These are phyloP conservation scores for Paraphaeosphaeria sporulosa DNA, from an alignment of 2,329 filamentous ascomycete genomes.

Conservation along the genomic window DNA sequence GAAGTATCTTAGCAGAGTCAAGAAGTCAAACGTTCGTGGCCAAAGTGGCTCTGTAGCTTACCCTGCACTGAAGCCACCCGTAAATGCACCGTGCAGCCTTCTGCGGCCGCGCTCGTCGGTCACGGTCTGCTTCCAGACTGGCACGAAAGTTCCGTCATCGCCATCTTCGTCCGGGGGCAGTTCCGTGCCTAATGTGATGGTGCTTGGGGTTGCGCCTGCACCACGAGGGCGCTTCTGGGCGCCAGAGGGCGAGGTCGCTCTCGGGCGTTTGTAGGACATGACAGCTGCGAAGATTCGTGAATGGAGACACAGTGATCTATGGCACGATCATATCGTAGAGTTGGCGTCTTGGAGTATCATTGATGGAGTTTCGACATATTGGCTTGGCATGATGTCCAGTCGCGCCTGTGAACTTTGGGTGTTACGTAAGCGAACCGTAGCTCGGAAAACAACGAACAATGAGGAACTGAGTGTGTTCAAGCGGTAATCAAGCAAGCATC, in stretches of 20 bases:
- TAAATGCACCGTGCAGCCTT: constrained; percentile 93
- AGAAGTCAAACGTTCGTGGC: constrained; percentile 38
- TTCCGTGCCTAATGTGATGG: constrained; percentile 69
- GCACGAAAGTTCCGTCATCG: constrained; percentile 91
- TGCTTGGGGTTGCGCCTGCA: constrained; percentile 57
- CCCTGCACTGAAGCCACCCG: constrained; percentile 95
- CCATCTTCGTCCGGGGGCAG: constrained; percentile 78
- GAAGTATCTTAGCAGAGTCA: constrained; percentile 74
- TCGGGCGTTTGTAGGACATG: constrained; percentile 47
- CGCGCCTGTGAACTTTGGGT: neutral
- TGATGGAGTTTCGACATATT: neutral
- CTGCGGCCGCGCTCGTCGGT: constrained; percentile 90
- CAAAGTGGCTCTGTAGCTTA: constrained; percentile 56
- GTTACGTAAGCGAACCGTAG: constrained; percentile 4
- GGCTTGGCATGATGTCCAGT: neutral
- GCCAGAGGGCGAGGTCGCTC: constrained; percentile 35
- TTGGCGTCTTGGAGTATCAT: neutral
- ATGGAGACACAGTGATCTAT: neutral
- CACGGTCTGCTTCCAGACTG: constrained; percentile 98
- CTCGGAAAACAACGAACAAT: neutral
- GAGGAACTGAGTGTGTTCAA: neutral
- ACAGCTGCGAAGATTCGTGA: neutral
- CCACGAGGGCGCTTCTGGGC: constrained; percentile 78
- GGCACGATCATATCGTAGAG: neutral
- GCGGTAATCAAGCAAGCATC: no score